phyloP scores from a whole-genome alignment of 169 alveolate genomes.

The Neospora caninum region DNA sequence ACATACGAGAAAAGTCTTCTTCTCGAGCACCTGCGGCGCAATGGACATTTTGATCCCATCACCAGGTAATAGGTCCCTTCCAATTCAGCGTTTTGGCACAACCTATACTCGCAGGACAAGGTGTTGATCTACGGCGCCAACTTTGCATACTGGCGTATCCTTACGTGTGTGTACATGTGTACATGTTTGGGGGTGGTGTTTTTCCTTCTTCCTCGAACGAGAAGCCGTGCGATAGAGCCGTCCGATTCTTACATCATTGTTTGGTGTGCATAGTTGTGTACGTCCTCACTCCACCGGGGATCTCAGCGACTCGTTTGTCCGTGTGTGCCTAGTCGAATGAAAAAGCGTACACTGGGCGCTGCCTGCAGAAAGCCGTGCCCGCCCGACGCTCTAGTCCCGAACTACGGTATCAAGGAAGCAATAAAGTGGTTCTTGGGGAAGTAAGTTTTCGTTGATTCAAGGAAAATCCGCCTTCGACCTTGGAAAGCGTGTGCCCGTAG shows the following conservation, averaged over 20 bases:
- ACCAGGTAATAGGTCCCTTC: conserved; percentile 71
- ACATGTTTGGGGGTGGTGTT: background rate
- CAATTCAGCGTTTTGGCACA: too few species aligned
- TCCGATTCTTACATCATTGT: too few species aligned
- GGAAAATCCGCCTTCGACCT: background rate
- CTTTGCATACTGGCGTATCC: background rate
- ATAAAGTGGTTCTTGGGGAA: conserved; percentile 79
- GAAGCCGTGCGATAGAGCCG: too few species aligned
- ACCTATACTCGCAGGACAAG: too few species aligned
- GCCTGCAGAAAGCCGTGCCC: conserved; percentile 76
- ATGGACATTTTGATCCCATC: conserved; percentile 85
- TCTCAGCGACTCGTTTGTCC: too few species aligned
- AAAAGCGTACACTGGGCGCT: too few species aligned
- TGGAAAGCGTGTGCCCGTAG: too few species aligned
- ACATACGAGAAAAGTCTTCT: conserved; percentile 83
- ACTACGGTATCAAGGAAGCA: conserved; percentile 85
- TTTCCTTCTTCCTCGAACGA: too few species aligned
- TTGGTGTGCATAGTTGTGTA: too few species aligned
- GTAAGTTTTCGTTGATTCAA: background rate
- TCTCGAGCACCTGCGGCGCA: conserved; percentile 80
- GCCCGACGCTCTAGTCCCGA: conserved; percentile 74
- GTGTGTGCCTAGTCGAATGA: too few species aligned
- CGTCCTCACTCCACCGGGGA: too few species aligned
- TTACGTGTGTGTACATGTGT: background rate
- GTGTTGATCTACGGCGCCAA: too few species aligned